Evolutionary conservation across 148 eudicot genomes (phyloP), one percentile per base, ranked within the genome.

Genomic region (Tetragonia tetragonoides): DNA sequence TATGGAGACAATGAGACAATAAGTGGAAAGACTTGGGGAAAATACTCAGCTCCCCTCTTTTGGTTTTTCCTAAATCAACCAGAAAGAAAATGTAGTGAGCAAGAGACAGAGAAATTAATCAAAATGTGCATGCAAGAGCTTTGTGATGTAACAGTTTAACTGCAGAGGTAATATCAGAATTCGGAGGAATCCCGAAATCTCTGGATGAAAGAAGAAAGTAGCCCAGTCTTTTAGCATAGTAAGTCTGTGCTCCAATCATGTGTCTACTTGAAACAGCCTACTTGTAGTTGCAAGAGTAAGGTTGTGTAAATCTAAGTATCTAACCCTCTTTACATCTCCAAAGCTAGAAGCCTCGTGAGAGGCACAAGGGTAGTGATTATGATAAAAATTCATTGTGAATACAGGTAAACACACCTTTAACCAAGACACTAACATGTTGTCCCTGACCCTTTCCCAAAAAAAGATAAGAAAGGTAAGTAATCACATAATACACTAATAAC

Each of bases 1-100:
- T 91, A 81, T 93, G 99, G 72, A 95, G 93, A 79, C 99, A 93
- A 73, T 93, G 97, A 10, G 99, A 95, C 63, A 95, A 82, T 46
- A 83, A 84, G 3, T 77, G 60, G 69, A 95, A 89, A 75, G 91
- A 80, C 81, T 88, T 86, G 39, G 99, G 99, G 42, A 93, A 95
- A 57, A 95, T 82, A 77, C 97, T 93, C 14, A 93, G 85, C 86
- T 95, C 99, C 40, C 99, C 99, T 85, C 86, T 93, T 77, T 93
- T 95, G 71, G 92, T 87, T 86, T 91, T 95, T 46, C 99, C 99
- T 95, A 75, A 70, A 81, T 11, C 38, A 47, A 57, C 77, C 69
- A 15, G 28, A 67, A 49, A 23, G 12, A 37, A 76, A 63, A 40
- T 63, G 49, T 49, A 10, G 15, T 2, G 7, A 42, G 3, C 72